phyloP scores from a whole-genome alignment of 805 yeast species.

The Saccharomycopsis oosterbeekiorum region DNA sequence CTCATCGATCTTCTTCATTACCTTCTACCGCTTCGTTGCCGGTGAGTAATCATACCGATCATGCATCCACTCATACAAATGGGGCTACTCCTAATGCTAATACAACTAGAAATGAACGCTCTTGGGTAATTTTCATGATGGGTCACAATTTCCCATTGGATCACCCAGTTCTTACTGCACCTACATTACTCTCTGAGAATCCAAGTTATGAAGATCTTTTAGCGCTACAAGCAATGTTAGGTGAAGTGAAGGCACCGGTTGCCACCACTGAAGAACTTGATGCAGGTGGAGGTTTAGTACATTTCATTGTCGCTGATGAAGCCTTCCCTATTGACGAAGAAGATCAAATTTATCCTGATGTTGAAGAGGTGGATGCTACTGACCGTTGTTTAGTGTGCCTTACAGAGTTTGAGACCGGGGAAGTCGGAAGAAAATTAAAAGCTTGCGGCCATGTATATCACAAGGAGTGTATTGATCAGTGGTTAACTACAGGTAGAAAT shows the following conservation, averaged over 20 bases:
- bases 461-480: slow-evolving; percentile 45
- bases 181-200: slow-evolving; percentile 36
- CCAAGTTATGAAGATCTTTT: slow-evolving; percentile 44
- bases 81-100: not conserved
- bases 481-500: slow-evolving; percentile 44
- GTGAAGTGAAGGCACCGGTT: slow-evolving; percentile 35
- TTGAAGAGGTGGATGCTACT: slow-evolving; percentile 8
- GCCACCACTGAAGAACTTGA: slow-evolving; percentile 34
- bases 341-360: slow-evolving; percentile 6
- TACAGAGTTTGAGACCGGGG: slow-evolving; percentile 36
- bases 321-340: slow-evolving; percentile 4
- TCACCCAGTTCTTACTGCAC: slow-evolving; percentile 41
- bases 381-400: slow-evolving; percentile 47
- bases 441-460: slow-evolving; percentile 46
- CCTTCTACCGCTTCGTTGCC: not conserved
- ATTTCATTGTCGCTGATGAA: slow-evolving; percentile 19
- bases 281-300: slow-evolving; percentile 29
- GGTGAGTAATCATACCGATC: not conserved
- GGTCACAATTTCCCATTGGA: slow-evolving; percentile 43
- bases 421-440: slow-evolving; percentile 35
- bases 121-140: slow-evolving; percentile 56
- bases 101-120: slow-evolving; percentile 25
- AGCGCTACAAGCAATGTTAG: slow-evolving; percentile 38
- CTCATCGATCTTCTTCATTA: not conserved
- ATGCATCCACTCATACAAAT: not conserved